Conservation (phyloP, 2,329 filamentous ascomycete species). For the Phialophora macrospora region DNA sequence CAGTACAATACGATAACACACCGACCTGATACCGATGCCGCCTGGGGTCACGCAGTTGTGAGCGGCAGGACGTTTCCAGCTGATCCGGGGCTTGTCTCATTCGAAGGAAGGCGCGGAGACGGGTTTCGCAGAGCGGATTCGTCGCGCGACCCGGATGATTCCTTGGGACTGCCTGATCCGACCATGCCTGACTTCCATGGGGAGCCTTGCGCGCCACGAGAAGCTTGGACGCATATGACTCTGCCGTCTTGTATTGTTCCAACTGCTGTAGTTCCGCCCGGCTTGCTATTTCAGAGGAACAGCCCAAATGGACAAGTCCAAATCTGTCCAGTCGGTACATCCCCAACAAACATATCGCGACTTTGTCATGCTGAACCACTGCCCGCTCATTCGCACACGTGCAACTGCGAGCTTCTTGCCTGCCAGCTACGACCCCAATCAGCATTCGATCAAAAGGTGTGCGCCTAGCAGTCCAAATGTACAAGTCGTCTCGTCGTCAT, state of each 20-base stretch:
- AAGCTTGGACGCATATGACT: background rate
- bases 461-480: constrained; percentile 9
- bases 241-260: background rate
- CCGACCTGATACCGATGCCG: background rate
- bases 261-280: background rate
- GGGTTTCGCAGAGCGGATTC: background rate
- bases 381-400: background rate
- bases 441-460: background rate
- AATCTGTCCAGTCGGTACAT: background rate
- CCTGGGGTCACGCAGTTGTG: background rate
- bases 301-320: background rate
- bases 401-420: background rate
- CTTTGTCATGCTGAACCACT: background rate
- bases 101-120: background rate
- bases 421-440: background rate
- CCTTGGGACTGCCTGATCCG: background rate
- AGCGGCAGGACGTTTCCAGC: background rate
- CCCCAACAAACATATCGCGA: background rate
- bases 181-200: background rate
- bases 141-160: background rate
- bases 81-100: background rate
- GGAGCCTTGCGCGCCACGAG: background rate
- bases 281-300: background rate
- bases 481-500: constrained; percentile 27
- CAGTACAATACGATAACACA: background rate